Evolutionary conservation across 164 flowering plant genomes (phyloP), one percentile per base, ranked within the genome.

Genomic region (Taxillus chinensis): DNA sequence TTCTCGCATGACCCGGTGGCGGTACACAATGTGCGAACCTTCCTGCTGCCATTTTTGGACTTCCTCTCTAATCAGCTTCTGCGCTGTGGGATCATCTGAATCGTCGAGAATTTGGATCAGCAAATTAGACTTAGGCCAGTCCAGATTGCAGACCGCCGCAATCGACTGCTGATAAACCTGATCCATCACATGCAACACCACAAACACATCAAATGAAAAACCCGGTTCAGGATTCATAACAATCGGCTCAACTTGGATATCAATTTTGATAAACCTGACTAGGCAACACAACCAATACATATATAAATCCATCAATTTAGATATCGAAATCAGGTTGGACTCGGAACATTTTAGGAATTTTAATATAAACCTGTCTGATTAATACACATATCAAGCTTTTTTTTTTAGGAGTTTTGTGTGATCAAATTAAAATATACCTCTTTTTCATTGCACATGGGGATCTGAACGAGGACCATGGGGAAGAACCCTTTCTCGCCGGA

Each of bases 121-220:
- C 59, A 93, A 7, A 37, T 80, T 90, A 40, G 82, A 67, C 48
- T 84, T 90, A 0, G 99, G 99, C 99, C 99, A 93, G 53, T 93
- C 96, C 70, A 93, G 71, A 65, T 77, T 85, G 65, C 99, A 93
- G 27, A 89, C 96, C 3, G 99, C 97, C 9, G 80, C 96, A 65
- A 93, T 93, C 1, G 97, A 90, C 71, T 89, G 97, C 70, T 89
- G 99, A 80, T 95, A 95, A 66, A 95, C 99, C 99, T 95, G 77
- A 71, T 13, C 37, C 7, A 27, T 27, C 27, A 27, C 27, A 8
- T 4, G 38, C 58, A 6, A 55, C 38, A 55, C 7, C 16, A 14
- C 7, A 8, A 5, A 55, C 12, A 55, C 38, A 55, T 55, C 58
- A 55, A 9, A n/a, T 38, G 13, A 61, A 57, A 59, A 8, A 63